phyloP scores from a whole-genome alignment of 768 basidiomycete species.

The Galerina marginata region DNA sequence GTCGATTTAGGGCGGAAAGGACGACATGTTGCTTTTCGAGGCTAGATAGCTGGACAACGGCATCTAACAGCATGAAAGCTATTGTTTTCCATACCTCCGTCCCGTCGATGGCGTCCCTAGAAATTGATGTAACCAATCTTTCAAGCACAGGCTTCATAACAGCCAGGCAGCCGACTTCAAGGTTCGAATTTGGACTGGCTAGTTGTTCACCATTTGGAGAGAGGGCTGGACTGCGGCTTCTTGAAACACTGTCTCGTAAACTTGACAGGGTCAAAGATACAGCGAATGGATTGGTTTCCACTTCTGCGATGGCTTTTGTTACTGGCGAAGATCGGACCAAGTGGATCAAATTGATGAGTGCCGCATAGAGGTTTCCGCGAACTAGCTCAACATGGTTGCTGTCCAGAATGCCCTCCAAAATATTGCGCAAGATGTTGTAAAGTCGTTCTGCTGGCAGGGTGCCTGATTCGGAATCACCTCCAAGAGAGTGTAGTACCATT shows the following conservation, averaged over 20 bases:
- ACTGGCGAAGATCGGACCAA: conserved; percentile 54
- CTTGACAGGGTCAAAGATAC: conserved; percentile 45
- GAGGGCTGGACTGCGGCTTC: conserved; percentile 45
- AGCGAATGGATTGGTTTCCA: conserved; percentile 26
- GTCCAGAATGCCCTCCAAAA: conserved; percentile 77
- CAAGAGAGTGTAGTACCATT: conserved; percentile 66
- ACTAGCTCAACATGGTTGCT: conserved; percentile 83
- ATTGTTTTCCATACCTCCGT: conserved; percentile 97
- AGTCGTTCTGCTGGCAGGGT: conserved; percentile 83
- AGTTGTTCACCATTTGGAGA: conserved; percentile 27
- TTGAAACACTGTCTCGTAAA: conserved; percentile 44
- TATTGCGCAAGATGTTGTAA: conserved; percentile 70
- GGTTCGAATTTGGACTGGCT: conserved; percentile 36
- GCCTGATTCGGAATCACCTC: conserved; percentile 65
- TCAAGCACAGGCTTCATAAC: conserved; percentile 75
- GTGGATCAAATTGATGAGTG: conserved; percentile 88
- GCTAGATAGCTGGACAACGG: conserved; percentile 74
- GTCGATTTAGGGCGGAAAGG: conserved; percentile 61
- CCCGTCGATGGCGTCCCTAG: conserved; percentile 93
- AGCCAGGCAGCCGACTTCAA: conserved; percentile 67
- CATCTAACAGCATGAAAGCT: conserved; percentile 89
- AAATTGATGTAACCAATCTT: conserved; percentile 70
- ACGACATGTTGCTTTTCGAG: conserved; percentile 71
- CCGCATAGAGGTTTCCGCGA: conserved; percentile 93
- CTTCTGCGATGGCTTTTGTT: conserved; percentile 21